A percentile compares a stretch with the other conserved stretches of the same genome.
These are phyloP conservation scores for Elongisporangium senticosum DNA, from an alignment of 352 stramenopile genomes.

Conservation along the genomic window DNA sequence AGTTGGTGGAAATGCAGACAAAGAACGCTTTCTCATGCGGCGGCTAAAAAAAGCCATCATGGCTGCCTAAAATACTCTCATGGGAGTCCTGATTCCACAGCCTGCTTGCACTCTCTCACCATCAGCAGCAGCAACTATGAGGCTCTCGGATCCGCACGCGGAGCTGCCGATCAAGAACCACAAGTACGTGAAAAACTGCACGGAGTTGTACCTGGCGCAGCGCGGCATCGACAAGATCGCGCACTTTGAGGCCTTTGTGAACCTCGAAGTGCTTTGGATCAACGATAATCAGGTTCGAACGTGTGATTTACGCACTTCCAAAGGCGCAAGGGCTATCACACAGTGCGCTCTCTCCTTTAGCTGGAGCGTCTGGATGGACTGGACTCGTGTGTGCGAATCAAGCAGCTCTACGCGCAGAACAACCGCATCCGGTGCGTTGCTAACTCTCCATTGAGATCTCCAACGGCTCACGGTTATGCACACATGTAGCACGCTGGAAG, in stretches of 20 bases:
- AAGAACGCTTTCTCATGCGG: neutral
- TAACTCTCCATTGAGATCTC: neutral
- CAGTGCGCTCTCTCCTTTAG: slow-evolving; percentile 8
- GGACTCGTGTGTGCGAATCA: slow-evolving; percentile 83
- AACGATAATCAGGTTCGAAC: slow-evolving; percentile 73
- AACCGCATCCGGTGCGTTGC: slow-evolving; percentile 69
- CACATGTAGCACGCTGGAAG: slow-evolving; percentile 30
- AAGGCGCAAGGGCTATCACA: too few species aligned
- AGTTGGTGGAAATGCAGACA: neutral
- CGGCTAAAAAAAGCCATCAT: slow-evolving; percentile 2
- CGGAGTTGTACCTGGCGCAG: slow-evolving; percentile 77
- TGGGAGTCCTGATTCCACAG: neutral
- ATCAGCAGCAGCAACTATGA: slow-evolving; percentile 15
- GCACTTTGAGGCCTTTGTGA: slow-evolving; percentile 85
- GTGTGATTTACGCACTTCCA: neutral
- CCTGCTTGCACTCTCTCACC: neutral
- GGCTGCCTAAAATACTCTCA: slow-evolving; percentile 1
- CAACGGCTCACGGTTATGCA: neutral
- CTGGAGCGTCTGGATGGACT: slow-evolving; percentile 62
- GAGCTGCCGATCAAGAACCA: slow-evolving; percentile 85
- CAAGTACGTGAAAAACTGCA: slow-evolving; percentile 89
- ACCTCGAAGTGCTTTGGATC: slow-evolving; percentile 87
- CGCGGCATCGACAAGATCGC: slow-evolving; percentile 73
- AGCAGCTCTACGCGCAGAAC: slow-evolving; percentile 84
- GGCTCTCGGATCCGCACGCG: slow-evolving; percentile 57